Base-by-base conservation (phyloP, 73 alveolate genomes). In the Breviolum minutum region DNA sequence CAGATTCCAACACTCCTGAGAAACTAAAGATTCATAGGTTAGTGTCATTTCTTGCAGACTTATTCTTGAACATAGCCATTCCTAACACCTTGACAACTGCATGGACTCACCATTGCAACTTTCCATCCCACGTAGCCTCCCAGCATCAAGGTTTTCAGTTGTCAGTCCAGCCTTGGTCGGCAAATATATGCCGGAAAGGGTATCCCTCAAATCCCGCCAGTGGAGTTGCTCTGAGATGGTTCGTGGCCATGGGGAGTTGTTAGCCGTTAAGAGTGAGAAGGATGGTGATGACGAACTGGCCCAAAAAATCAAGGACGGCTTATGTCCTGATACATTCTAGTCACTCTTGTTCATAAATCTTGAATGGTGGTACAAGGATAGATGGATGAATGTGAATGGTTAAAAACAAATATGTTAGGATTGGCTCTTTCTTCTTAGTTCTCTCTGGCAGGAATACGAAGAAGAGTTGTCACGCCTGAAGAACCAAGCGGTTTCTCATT, bases 171-270 rank as follows among this genome's bases (percentile, higher is more conserved):
- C 84, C 84, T 74, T 48, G 20, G 61, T 12, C 29, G 62, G 84
- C 84, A 74, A n/a, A 70, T 70, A 48, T 6, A 74, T n/a, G 61
- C 54, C 20, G 60, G 84, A 74, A 17, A 13, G 84, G 84, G 17
- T 22, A 12, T 11, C 66, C 2, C 8, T 80, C 20, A 8, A 3
- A 6, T 80, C 88, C 69, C 30, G 69, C 30, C 27, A 80, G 26
- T 80, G 88, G 88, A 80, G 88, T 80, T 80, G 88, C 29, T 40
- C 69, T 30, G 88, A 80, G 88, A 11, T 80, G 48, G 69, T 5
- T 2, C 69, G 48, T 29, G 88, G 88, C 20, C 88, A 80, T 48
- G 30, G 11, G 4, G 30, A 16, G 9, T 29, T 80, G 26, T n/a
- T 80, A 8, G 88, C 88, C 8, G 66, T 68, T 6, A 80, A 80